phyloP scores from a whole-genome alignment of 768 basidiomycete genomes.

The Pleurotus citrinopileatus region DNA sequence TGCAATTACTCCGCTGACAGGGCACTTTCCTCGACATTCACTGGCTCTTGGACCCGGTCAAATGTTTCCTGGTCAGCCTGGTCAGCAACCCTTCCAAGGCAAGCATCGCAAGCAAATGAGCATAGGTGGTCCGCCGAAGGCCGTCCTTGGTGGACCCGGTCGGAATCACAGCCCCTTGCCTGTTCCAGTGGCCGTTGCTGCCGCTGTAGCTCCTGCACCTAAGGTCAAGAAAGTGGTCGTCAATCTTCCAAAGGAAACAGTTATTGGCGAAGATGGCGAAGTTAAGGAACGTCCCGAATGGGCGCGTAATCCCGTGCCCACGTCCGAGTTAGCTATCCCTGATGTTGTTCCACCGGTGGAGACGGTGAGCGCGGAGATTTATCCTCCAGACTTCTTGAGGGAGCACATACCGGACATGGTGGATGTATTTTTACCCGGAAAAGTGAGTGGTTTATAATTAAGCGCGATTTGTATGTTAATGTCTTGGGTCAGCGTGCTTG shows the following conservation, averaged over 20 bases:
- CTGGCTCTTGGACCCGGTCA: constrained; percentile 40
- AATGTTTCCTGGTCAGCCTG: constrained; percentile 28
- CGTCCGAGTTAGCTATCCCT: constrained; percentile 22
- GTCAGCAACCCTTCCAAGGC: constrained; percentile 53
- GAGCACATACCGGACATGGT: constrained; percentile 58
- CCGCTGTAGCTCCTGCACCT: constrained; percentile 24
- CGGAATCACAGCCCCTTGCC: constrained; percentile 73
- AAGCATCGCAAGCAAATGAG: constrained; percentile 69
- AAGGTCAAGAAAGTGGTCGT: constrained; percentile 70
- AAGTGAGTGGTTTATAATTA: constrained; percentile 41
- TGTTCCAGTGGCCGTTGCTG: constrained; percentile 23
- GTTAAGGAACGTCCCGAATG: constrained; percentile 47
- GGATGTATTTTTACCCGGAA: constrained; percentile 82
- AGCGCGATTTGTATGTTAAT: constrained; percentile 12
- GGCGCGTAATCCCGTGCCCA: constrained; percentile 57
- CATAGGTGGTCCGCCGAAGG: constrained; percentile 88
- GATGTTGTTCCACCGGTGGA: constrained; percentile 23
- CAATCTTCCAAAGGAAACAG: constrained; percentile 72
- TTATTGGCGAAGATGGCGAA: constrained; percentile 35
- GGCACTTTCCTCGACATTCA: constrained; percentile 52
- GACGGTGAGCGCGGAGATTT: constrained; percentile 47
- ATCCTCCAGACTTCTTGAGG: constrained; percentile 66
- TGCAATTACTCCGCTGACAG: constrained; percentile 56
- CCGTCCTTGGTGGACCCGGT: constrained; percentile 74
- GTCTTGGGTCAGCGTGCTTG: constrained; percentile 54